phyloP scores from a whole-genome alignment of 805 yeast species.

The Saccharomycopsis sp. region DNA sequence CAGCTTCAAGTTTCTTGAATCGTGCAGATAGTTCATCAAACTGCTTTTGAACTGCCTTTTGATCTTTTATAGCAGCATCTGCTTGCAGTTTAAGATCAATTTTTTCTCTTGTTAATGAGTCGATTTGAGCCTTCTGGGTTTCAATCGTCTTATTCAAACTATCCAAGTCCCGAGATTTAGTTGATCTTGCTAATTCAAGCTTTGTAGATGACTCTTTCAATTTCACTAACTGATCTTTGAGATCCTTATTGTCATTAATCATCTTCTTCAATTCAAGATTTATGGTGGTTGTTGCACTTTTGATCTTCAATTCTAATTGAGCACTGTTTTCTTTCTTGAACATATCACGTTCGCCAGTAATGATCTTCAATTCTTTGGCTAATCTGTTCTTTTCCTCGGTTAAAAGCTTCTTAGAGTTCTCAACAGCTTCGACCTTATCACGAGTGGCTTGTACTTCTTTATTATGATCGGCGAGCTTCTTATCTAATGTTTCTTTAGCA shows the following conservation, averaged over 20 bases:
- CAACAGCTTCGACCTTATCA: slow-evolving; percentile 30
- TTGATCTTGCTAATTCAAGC: slow-evolving; percentile 17
- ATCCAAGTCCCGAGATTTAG: slow-evolving; percentile 18
- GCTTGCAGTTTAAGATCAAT: slow-evolving; percentile 26
- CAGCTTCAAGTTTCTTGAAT: slow-evolving; percentile 36
- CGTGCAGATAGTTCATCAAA: slow-evolving; percentile 24
- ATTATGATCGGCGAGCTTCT: slow-evolving; percentile 27
- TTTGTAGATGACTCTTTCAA: slow-evolving; percentile 23
- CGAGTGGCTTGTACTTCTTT: slow-evolving; percentile 31
- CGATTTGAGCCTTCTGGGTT: slow-evolving; percentile 22
- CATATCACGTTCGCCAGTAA: slow-evolving; percentile 19
- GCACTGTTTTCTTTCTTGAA: slow-evolving; percentile 12
- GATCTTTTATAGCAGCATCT: slow-evolving; percentile 23
- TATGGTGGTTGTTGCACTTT: slow-evolving; percentile 18
- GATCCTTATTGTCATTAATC: slow-evolving; percentile 17
- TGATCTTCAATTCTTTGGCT: slow-evolving; percentile 25
- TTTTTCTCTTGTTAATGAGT: slow-evolving; percentile 17
- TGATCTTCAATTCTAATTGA: slow-evolving; percentile 17
- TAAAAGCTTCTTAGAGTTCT: slow-evolving; percentile 29
- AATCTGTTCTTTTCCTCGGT: slow-evolving; percentile 29
- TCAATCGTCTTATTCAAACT: slow-evolving; percentile 17
- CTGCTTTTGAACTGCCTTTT: slow-evolving; percentile 26
- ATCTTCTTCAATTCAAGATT: slow-evolving; percentile 19
- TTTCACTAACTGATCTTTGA: slow-evolving; percentile 27
- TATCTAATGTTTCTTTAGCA: slow-evolving; percentile 29